Evolutionary conservation across 164 flowering plant species (phyloP).

Genomic region (Tetrastigma voinierianum): DNA sequence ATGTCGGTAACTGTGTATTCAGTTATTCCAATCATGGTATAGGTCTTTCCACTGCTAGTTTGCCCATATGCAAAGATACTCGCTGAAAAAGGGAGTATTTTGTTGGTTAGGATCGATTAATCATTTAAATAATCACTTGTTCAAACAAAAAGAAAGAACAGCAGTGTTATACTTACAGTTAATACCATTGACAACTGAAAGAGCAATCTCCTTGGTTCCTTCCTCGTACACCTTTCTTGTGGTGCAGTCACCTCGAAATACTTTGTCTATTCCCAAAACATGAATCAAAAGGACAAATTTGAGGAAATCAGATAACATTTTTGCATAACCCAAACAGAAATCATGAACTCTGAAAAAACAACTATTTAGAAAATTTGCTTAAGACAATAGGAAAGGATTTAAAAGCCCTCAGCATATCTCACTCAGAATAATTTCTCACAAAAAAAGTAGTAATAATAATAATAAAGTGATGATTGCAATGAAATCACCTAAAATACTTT

Average conservation of each 20-base stretch:
- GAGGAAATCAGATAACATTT: neutral
- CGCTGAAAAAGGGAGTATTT: constrained; percentile 44
- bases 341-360: neutral
- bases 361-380: neutral
- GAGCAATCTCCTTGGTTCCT: constrained; percentile 61
- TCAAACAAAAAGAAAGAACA: neutral
- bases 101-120: too few relatives aligned
- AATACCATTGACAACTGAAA: constrained; percentile 69
- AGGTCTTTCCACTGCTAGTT: constrained; percentile 98
- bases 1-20: constrained; percentile 80
- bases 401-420: too few relatives aligned
- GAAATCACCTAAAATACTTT: neutral
- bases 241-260: constrained; percentile 47
- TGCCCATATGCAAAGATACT: constrained; percentile 98
- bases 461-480: neutral
- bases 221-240: constrained; percentile 68
- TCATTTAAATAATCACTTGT: too few relatives aligned
- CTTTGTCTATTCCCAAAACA: constrained; percentile 45
- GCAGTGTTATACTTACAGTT: constrained; percentile 47
- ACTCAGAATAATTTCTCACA: neutral
- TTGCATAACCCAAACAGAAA: neutral
- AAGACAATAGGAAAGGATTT: too few relatives aligned
- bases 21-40: constrained; percentile 91
- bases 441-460: neutral
- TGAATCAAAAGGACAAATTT: neutral